Base-by-base conservation (phyloP, 2,329 filamentous ascomycete genomes). In the Pestalotiopsis sp. region DNA sequence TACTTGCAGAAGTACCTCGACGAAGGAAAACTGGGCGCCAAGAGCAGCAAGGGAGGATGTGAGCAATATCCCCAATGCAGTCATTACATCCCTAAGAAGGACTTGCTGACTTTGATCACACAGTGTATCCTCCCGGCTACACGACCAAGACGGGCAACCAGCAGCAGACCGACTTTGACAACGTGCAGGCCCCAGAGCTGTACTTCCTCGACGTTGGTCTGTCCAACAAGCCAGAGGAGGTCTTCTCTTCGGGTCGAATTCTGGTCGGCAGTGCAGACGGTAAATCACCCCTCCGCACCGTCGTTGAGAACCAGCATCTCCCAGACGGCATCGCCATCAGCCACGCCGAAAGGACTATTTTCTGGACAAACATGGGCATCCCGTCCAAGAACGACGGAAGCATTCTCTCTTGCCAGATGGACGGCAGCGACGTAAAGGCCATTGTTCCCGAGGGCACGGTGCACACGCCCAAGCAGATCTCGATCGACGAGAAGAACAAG, bases 281-380 rank as follows among this genome's bases (percentile, higher is more conserved):
- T 4, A 67, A 59, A 36, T 64, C 61, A 14, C 61, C 61, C 14
- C 61, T 64, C 14, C 61, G 61, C 20, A 64, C 61, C 12, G 39
- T 64, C 11, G 61, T 49, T 23, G 61, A 64, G n/a, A 7, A 64
- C 39, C 61, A 64, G 20, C 59, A 67, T 56, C 74, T 82, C 4
- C 85, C 84, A 2, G 84, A 86, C 65, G 84, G 85, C 0, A 80
- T 87, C 14, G 80, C 79, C 17, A 74, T 84, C 3, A 79, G 79
- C 20, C 64, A 70, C 1, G 62, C 71, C 0, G 73, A 70, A 0
- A 75, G 76, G 2, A 78, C 80, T 41, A 78, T 87, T 23, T 86
- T 84, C 72, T 87, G 84, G 84, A 85, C 84, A 3, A 80, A 79
- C 71, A 87, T 87, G 85, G 85, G 85, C 0, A 62, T 74, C 2